These are phyloP conservation scores for Fomitopsis pulvina DNA, from an alignment of 768 basidiomycete species.

Conservation along the genomic window DNA sequence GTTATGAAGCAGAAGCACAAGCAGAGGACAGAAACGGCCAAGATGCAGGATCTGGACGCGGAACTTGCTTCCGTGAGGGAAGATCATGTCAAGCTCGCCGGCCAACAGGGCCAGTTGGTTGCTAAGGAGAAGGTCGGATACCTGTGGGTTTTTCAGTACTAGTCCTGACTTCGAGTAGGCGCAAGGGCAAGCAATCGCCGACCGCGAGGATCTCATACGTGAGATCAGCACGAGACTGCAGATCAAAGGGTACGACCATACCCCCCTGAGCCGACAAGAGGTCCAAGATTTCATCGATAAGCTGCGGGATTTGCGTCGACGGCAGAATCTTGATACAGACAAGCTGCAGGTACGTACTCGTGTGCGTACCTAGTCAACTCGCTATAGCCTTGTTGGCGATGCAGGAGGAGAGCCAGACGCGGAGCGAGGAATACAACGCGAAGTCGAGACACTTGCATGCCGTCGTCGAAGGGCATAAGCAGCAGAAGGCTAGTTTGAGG, in stretches of 20 bases:
- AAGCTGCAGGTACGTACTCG: constrained; percentile 51
- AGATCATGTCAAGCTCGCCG: constrained; percentile 49
- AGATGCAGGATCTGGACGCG: constrained; percentile 56
- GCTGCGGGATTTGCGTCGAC: constrained; percentile 55
- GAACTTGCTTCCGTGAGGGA: constrained; percentile 43
- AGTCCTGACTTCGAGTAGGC: constrained; percentile 38
- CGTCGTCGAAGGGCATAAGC: constrained; percentile 46
- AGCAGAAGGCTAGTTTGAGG: constrained; percentile 44
- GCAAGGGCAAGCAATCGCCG: constrained; percentile 60
- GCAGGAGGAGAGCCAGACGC: constrained; percentile 47
- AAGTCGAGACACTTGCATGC: constrained; percentile 51
- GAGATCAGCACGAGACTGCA: constrained; percentile 60
- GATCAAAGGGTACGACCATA: constrained; percentile 68
- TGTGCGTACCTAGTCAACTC: neutral
- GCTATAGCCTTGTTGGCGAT: neutral
- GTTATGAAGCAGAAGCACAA: constrained; percentile 45
- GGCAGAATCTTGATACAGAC: constrained; percentile 58
- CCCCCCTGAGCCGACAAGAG: constrained; percentile 64
- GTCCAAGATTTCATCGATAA: constrained; percentile 67
- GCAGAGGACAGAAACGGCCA: constrained; percentile 39
- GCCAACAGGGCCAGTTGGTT: constrained; percentile 57
- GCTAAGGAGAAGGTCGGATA: constrained; percentile 64
- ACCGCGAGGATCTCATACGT: constrained; percentile 70
- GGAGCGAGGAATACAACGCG: constrained; percentile 60
- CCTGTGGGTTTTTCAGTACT: neutral